Base-by-base conservation (phyloP, 208 protist genomes). In the Leishmania martiniquensis region DNA sequence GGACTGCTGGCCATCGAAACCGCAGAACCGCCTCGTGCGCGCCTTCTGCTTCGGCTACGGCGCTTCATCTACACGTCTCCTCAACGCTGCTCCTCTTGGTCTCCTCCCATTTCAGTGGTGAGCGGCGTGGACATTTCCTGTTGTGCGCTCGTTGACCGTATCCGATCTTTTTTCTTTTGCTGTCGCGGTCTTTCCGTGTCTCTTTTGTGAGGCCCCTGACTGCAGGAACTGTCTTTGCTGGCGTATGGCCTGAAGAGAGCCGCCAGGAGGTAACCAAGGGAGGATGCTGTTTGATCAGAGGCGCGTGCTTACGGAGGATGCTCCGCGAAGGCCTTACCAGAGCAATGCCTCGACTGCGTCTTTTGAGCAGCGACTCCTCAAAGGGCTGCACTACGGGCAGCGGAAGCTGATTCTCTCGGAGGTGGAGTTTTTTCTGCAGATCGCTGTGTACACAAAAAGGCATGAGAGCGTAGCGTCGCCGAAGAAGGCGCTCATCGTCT, bases 371-470 rank as follows among this genome's bases (percentile, higher is more conserved):
- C 63, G 88, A 20, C 80, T 92, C 22, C 25, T 90, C 29, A 97
- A 97, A 69, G 87, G 94, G 7, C 84, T 97, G 42, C 98, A 99
- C 84, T 99, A 92, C 87, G 98, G 98, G 22, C 97, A 99, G 87
- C 87, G 98, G 29, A 99, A 99, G 81, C 79, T 99, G 68, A 84
- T 99, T 5, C 78, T 99, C 5, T 97, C 93, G 2, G 97, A 99
- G 82, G 88, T 99, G 45, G 95, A 99, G 88, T 98, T 99, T 74
- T 89, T 99, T 20, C 85, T 87, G 22, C 78, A 81, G 7, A 82
- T 93, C 45, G 20, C 49, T 4, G 9, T 45, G 32, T 55, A 45
- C 32, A 0, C 37, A 4, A 52, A 47, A 32, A 25, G 29, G 34
- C 12, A 34, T 37, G 0, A 52, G 5, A 57, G 75, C n/a, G 52